These are phyloP conservation scores for Leucaena leucocephala DNA, from an alignment of 306 rosid species.

Conservation along the genomic window DNA sequence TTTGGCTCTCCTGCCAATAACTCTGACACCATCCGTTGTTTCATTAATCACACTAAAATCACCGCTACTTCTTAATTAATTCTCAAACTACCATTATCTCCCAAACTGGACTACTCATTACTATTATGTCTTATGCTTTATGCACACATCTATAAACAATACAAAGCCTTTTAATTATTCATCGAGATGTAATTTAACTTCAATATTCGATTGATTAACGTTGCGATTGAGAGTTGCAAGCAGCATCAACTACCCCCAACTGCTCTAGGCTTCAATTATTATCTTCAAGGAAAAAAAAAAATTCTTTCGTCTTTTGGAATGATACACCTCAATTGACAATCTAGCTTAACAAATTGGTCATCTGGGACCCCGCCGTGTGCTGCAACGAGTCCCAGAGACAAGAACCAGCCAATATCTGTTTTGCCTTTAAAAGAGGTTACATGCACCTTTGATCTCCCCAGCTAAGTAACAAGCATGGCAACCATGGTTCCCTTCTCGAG, in stretches of 20 bases:
- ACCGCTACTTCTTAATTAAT: not conserved
- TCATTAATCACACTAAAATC: not conserved
- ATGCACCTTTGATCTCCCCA: conserved; percentile 30
- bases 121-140: not conserved
- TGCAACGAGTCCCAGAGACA: not conserved
- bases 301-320: conserved; percentile 40
- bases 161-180: conserved; percentile 3
- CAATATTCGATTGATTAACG: not conserved
- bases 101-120: not conserved
- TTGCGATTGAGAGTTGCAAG: conserved; percentile 10
- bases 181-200: not conserved
- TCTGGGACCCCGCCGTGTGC: conserved; percentile 42
- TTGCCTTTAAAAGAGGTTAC: conserved; percentile 46
- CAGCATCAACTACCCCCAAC: not conserved
- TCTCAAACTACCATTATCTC: not conserved
- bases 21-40: not conserved
- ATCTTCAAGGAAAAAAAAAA: conserved; percentile 35
- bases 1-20: not conserved
- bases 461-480: conserved; percentile 45
- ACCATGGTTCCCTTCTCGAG: conserved; percentile 46
- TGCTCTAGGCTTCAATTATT: not conserved
- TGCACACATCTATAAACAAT: not conserved
- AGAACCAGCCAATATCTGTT: conserved; percentile 20
- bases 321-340: conserved; percentile 49
- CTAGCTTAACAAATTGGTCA: conserved; percentile 44